Evolutionary conservation across 768 basidiomycete species (phyloP), one percentile per base, ranked within the genome.

Genomic region (Mycena amicta): DNA sequence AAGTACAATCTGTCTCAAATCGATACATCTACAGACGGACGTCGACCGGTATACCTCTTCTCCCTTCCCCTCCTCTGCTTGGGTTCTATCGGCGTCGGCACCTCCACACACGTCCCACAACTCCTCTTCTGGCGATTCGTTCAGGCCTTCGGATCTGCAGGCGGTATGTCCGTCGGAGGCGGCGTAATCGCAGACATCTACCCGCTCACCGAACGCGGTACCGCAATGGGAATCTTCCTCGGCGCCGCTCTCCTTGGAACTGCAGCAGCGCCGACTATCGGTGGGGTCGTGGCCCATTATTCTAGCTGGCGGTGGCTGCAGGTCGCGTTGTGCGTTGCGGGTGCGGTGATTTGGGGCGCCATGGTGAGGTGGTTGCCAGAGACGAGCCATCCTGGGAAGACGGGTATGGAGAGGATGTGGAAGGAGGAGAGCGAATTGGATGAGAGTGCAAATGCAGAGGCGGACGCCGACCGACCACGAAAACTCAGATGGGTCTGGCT

Each of bases 131-230:
- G 83, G 74, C 77, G 90, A 5, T 80, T 87, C 40, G 61, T 90
- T 0, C 89, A 92, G 67, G 84, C 85, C 0, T 75, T 87, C 40
- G 90, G 89, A 18, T 76, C 83, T 4, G 80, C 85, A 5, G 81
- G 81, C 12, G 83, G 77, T 2, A 66, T 77, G 68, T 82, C 80
- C n/a, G 77, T 82, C 52, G 90, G 80, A 28, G 78, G 79, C 0
- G 88, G 81, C 2, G 80, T 84, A 4, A 84, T 89, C 26, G 85
- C 84, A 0, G 88, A 89, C 64, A 85, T 90, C 2, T 89, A 88
- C 69, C 79, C 71, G 50, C 66, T 87, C 2, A 88, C 89, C 54
- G 83, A 88, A 60, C 74, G 86, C 26, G 84, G 81, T 2, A 72
- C 69, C 13, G 74, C 72, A 1, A 72, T 75, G 70, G 75, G 75